Percentiles rank a stretch among this genome's conserved stretches.
Evolutionary conservation across 169 alveolate genomes (phyloP).

Genomic region (Babesia divergens): DNA sequence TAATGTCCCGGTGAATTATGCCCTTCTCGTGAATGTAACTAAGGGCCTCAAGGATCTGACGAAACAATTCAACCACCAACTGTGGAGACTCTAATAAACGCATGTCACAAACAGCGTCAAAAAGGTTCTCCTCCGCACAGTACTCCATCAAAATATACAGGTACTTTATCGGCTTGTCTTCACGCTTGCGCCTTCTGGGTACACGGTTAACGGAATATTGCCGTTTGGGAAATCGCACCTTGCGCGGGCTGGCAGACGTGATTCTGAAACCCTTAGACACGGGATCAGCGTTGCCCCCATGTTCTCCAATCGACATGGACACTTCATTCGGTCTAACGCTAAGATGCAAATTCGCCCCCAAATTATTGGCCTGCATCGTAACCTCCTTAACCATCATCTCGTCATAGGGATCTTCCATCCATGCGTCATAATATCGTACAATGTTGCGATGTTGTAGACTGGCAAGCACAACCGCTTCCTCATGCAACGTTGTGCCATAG

Average conservation of each 20-base stretch:
- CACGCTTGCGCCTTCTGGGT: neutral
- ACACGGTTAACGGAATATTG: neutral
- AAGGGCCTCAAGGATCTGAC: slow-evolving; percentile 81
- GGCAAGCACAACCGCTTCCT: slow-evolving; percentile 82
- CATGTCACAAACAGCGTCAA: slow-evolving; percentile 71
- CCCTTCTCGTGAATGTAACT: slow-evolving; percentile 81
- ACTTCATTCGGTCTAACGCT: neutral
- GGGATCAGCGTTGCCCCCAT: neutral
- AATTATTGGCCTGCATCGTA: neutral
- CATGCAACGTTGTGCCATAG: slow-evolving; percentile 52
- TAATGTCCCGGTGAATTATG: slow-evolving; percentile 80
- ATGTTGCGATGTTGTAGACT: slow-evolving; percentile 79
- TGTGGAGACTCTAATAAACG: slow-evolving; percentile 66
- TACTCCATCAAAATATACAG: slow-evolving; percentile 81
- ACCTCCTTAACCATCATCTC: slow-evolving; percentile 25
- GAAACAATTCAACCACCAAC: slow-evolving; percentile 71
- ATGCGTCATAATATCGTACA: slow-evolving; percentile 82
- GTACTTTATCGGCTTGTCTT: slow-evolving; percentile 65
- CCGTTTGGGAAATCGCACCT: neutral
- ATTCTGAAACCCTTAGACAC: neutral
- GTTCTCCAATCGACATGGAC: neutral
- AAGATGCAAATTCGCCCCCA: neutral
- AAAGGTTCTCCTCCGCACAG: slow-evolving; percentile 78
- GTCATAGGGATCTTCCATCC: slow-evolving; percentile 78
- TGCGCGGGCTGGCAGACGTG: neutral